phyloP scores from a whole-genome alignment of 805 yeast species.

The Groenewaldozyma tartarivorans region DNA sequence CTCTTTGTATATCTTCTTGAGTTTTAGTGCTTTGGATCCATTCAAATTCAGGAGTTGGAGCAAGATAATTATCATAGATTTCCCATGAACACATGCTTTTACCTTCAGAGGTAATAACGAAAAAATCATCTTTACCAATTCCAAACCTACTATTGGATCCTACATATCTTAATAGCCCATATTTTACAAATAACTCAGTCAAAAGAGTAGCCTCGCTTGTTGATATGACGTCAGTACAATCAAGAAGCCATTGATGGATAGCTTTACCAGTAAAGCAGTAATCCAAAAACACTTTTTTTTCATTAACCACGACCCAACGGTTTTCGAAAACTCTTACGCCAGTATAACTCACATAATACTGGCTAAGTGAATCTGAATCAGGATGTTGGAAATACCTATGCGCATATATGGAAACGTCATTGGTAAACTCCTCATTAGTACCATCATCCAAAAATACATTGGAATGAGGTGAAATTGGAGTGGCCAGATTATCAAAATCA shows the following conservation, averaged over 20 bases:
- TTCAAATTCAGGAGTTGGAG: too few relatives aligned
- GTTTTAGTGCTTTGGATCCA: too few relatives aligned
- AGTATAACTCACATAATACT: conserved; percentile 57
- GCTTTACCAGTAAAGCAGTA: conserved; percentile 67
- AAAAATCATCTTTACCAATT: conserved; percentile 11
- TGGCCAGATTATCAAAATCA: conserved; percentile 1
- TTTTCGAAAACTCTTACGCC: conserved; percentile 56
- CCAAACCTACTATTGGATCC: conserved; percentile 5
- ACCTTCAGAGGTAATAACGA: conserved; percentile 9
- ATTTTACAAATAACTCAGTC: conserved; percentile 5
- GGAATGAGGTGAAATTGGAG: conserved; percentile 4
- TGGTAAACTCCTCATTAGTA: background rate
- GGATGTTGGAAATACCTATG: conserved; percentile 82
- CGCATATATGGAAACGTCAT: conserved; percentile 42
- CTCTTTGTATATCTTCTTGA: background rate
- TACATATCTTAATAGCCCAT: conserved; percentile 7
- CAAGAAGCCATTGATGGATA: conserved; percentile 78
- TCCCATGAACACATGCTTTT: conserved; percentile 10
- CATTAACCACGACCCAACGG: conserved; percentile 18
- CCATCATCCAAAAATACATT: background rate
- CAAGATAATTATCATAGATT: too few relatives aligned
- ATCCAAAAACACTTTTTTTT: conserved; percentile 19
- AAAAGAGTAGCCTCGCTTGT: conserved; percentile 14
- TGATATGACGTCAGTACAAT: conserved; percentile 67
- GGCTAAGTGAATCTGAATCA: conserved; percentile 71